Conservation (phyloP, 805 yeast species). For the Kuraishia borneana region DNA sequence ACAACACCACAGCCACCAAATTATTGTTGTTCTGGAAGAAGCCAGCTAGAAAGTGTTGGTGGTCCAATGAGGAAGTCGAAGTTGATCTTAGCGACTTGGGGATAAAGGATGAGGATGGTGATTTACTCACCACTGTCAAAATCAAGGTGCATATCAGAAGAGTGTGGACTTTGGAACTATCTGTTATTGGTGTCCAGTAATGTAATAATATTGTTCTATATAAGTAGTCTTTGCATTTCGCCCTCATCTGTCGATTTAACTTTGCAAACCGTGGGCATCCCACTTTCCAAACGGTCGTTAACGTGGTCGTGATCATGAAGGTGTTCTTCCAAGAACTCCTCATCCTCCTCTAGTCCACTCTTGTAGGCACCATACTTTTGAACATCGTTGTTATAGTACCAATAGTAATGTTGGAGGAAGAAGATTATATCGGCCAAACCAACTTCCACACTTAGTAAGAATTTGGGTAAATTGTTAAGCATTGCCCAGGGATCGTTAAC, state of each 20-base stretch:
- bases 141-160: constrained; percentile 79
- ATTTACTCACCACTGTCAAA: constrained; percentile 21
- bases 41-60: constrained; percentile 99
- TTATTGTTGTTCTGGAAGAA: constrained; percentile 89
- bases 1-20: constrained; percentile 37
- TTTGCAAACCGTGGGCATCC: constrained; percentile 4
- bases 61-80: constrained; percentile 60
- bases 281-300: neutral
- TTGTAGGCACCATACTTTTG: constrained; percentile 11
- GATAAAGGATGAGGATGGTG: constrained; percentile 13
- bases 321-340: constrained; percentile 18
- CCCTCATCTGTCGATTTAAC: constrained; percentile 10
- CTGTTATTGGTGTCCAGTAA: constrained; percentile 74
- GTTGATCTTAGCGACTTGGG: constrained; percentile 20
- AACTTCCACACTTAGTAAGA: constrained; percentile 19
- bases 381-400: constrained; percentile 15
- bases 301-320: constrained; percentile 21
- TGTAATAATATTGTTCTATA: neutral
- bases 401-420: constrained; percentile 20
- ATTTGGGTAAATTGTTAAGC: constrained; percentile 20
- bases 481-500: constrained; percentile 13
- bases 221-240: constrained; percentile 15
- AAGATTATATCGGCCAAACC: constrained; percentile 16
- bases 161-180: constrained; percentile 93
- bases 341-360: constrained; percentile 18